Evolutionary conservation across 1,284 basidiomycete genomes (phyloP).

Genomic region (Butyriboletus appendiculatus): DNA sequence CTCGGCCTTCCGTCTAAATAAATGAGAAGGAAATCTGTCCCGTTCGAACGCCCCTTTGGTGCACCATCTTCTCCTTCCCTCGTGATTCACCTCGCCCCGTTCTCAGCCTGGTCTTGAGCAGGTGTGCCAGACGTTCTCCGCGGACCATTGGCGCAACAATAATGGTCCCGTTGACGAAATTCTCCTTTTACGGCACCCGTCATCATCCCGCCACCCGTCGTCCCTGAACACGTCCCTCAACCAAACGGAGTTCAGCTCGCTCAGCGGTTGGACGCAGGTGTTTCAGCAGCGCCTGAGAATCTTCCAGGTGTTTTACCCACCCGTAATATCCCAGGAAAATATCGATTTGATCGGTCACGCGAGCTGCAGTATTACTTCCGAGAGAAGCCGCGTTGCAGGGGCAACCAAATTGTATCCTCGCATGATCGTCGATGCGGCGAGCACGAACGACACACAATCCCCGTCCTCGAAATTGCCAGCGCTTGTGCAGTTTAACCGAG

Average conservation of each 20-base stretch:
- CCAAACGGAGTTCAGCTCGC: not conserved
- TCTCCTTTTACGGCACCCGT: constrained; percentile 19
- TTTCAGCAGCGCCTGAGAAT: constrained; percentile 21
- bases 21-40: not conserved
- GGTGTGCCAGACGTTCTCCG: constrained; percentile 11
- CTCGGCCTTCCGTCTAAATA: constrained; percentile 13
- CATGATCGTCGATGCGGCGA: constrained; percentile 11
- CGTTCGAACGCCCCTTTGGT: constrained; percentile 1
- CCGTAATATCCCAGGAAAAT: not conserved
- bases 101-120: not conserved
- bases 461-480: constrained; percentile 4
- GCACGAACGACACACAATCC: not conserved
- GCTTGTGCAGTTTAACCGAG: constrained; percentile 12
- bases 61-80: constrained; percentile 8
- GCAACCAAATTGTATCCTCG: constrained; percentile 9
- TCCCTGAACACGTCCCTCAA: constrained; percentile 27
- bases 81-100: not conserved
- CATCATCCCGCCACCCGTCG: constrained; percentile 14
- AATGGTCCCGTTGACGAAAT: constrained; percentile 14
- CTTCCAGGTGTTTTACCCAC: not conserved
- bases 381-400: not conserved
- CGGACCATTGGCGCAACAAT: constrained; percentile 18
- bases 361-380: not conserved
- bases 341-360: constrained; percentile 1
- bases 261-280: not conserved